These are phyloP conservation scores for Diaporthe destruens DNA, from an alignment of 2,329 filamentous ascomycete genomes.

Conservation along the genomic window DNA sequence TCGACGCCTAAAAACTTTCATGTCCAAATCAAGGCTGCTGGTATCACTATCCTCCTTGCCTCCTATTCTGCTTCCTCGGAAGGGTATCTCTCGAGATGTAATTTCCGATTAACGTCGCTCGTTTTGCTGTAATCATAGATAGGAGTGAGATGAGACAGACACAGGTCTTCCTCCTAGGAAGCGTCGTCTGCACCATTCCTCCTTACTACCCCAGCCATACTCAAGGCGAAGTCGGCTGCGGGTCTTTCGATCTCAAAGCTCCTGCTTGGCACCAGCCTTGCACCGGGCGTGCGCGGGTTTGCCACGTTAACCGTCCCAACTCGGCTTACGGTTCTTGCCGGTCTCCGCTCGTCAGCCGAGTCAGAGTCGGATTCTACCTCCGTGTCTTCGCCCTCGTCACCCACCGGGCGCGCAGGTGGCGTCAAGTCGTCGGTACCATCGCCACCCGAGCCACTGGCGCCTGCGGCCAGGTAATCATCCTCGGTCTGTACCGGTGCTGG, in stretches of 20 bases:
- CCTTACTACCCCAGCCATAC: constrained; percentile 49
- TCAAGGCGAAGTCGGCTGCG: constrained; percentile 48
- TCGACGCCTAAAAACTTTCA: neutral
- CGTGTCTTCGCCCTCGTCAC: constrained; percentile 55
- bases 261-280: constrained; percentile 65
- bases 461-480: constrained; percentile 29
- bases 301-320: constrained; percentile 69
- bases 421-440: constrained; percentile 1
- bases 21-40: neutral
- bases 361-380: constrained; percentile 54
- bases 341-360: constrained; percentile 50
- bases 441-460: constrained; percentile 22
- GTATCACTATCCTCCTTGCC: neutral
- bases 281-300: constrained; percentile 68
- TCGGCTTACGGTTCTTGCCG: constrained; percentile 61
- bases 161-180: constrained; percentile 1
- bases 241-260: constrained; percentile 68
- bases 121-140: neutral
- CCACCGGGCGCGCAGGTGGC: constrained; percentile 44
- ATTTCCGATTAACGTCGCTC: neutral
- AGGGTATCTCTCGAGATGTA: neutral
- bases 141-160: neutral
- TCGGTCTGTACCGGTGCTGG: neutral
- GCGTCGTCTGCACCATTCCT: constrained; percentile 30
- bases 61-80: neutral